These are phyloP conservation scores for Alternaria brassicae DNA, from an alignment of 2,329 filamentous ascomycete species.

Conservation along the genomic window DNA sequence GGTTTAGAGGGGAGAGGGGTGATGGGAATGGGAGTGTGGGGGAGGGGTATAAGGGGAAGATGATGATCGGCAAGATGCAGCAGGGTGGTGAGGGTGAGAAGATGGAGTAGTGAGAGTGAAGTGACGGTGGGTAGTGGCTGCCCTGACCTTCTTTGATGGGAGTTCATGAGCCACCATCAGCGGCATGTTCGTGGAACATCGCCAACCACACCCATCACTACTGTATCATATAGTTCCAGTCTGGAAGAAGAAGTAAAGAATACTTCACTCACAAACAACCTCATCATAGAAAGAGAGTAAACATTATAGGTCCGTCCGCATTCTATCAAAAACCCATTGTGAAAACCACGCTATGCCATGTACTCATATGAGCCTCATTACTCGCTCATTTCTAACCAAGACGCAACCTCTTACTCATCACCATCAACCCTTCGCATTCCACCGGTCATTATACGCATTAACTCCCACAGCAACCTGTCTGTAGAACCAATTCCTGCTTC, in stretches of 20 bases:
- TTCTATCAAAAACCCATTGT: not conserved
- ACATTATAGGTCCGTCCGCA: constrained; percentile 5
- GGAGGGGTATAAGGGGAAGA: not conserved
- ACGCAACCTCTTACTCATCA: not conserved
- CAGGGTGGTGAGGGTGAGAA: not conserved
- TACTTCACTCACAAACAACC: not conserved
- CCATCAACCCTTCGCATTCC: constrained; percentile 64
- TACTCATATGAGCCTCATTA: constrained; percentile 7
- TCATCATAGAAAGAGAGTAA: constrained; percentile 1
- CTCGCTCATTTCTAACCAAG: not conserved
- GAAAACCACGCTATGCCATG: constrained; percentile 12
- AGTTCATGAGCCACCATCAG: too few species aligned
- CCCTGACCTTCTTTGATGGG: not conserved
- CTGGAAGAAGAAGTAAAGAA: too few species aligned
- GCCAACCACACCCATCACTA: too few species aligned
- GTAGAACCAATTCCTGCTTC: constrained; percentile 71
- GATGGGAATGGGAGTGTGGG: not conserved
- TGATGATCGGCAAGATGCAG: not conserved
- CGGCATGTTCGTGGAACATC: too few species aligned
- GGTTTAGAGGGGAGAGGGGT: not conserved
- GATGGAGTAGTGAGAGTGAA: not conserved
- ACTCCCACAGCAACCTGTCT: constrained; percentile 70
- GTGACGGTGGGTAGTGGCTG: not conserved
- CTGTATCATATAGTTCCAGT: too few species aligned
- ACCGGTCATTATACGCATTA: constrained; percentile 72